phyloP scores from a whole-genome alignment of 331 rosid species.

The Pyracantha coccinea region DNA sequence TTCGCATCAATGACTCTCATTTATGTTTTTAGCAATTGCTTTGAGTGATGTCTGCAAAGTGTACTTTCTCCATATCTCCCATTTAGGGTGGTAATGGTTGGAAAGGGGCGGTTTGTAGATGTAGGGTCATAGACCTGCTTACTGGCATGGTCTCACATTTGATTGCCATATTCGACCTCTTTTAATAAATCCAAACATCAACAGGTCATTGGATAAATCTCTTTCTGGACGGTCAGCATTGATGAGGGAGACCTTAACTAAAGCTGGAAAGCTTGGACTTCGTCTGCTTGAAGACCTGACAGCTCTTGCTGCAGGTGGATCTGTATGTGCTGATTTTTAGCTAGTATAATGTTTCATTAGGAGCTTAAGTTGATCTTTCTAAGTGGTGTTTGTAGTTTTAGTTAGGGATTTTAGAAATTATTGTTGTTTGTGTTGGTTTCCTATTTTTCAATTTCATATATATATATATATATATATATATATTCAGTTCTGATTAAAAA shows the following conservation, averaged over 20 bases:
- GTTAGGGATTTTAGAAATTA: constrained; percentile 5
- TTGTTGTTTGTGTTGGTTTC: not conserved
- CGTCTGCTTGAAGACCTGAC: constrained; percentile 94
- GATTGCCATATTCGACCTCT: constrained; percentile 11
- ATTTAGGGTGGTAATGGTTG: not conserved
- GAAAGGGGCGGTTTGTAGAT: not conserved
- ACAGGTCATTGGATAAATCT: constrained; percentile 65
- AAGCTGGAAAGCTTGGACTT: constrained; percentile 84
- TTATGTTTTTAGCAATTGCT: not conserved
- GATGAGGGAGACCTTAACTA: constrained; percentile 67
- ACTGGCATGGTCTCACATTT: constrained; percentile 10
- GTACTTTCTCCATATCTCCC: not conserved
- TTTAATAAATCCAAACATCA: constrained; percentile 3
- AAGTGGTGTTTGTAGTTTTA: constrained; percentile 6
- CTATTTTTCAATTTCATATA: not conserved
- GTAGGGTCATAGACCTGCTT: not conserved
- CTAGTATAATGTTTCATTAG: constrained; percentile 17
- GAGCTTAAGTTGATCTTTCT: constrained; percentile 11
- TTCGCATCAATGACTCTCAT: not conserved
- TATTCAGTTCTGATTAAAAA: not conserved
- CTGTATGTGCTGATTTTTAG: constrained; percentile 78
- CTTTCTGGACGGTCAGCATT: constrained; percentile 42
- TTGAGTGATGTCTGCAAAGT: not conserved
- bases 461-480: not conserved
- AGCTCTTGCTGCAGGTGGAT: constrained; percentile 99